Evolutionary conservation across 768 basidiomycete species (phyloP), one percentile per base, ranked within the genome.

Genomic region (Ramaria sp.): DNA sequence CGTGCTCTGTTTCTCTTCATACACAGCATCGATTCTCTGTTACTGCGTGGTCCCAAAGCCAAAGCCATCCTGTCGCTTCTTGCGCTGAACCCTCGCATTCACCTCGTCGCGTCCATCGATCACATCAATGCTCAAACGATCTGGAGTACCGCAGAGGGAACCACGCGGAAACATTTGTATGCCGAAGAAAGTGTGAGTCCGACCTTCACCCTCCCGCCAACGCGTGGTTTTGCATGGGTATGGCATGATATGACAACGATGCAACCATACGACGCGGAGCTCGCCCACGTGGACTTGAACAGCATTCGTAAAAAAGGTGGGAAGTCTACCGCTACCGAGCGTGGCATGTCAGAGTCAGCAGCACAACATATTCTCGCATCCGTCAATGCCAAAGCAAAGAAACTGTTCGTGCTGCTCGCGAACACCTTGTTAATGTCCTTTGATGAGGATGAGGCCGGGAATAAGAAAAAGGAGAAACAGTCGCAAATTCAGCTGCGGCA

Each of bases 221-320:
- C 48, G 24, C 74, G 74, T 32, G 83, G 84, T 8, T 85, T 79
- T 64, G 60, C 79, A 1, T 91, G 88, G 82, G 70, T 92, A 15
- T 90, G 89, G 81, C 90, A 97, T 67, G 90, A 95, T 67, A 67
- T 91, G 22, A 90, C 92, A 3, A 96, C 95, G 1, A 84, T 93
- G 59, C 71, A 70, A 15, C 73, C 88, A 1, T 96, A 94, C 71
- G 82, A 88, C 64, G 74, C 77, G 57, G 93, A 97, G 65, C 75
- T 88, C 37, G 72, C 78, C 0, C 79, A 72, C 49, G 78, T 78
- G 20, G 82, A 86, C 62, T 78, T 76, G n/a, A 75, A 79, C 3
- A 81, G 79, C 36, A 69, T 85, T 50, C 67, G 76, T 16, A 78
- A 81, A 15, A 55, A 55, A 55, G n/a, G 39, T 15, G 32, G 30